Evolutionary conservation across 116 monocot species (phyloP).

Genomic region (Papilionanthe hybrid): DNA sequence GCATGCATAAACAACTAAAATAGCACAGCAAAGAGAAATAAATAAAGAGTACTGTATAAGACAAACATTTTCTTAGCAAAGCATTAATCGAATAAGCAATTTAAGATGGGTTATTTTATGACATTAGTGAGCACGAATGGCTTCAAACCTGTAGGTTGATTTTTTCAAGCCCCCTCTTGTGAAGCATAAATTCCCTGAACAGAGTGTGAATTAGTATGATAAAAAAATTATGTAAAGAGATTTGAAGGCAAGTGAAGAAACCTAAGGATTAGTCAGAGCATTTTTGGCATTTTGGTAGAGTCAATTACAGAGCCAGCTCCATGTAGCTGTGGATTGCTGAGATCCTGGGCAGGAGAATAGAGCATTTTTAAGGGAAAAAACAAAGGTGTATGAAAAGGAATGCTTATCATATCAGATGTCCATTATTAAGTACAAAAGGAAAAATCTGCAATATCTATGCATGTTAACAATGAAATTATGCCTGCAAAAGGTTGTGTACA

Average conservation of each 20-base stretch:
- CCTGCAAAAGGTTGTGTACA: background rate
- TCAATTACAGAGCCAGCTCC: slow-evolving; percentile 26
- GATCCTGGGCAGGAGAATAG: slow-evolving; percentile 24
- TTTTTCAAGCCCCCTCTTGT: slow-evolving; percentile 70
- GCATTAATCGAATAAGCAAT: background rate
- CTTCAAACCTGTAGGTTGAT: slow-evolving; percentile 51
- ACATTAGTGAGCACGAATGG: background rate
- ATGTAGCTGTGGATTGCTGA: slow-evolving; percentile 31
- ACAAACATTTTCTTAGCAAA: slow-evolving; percentile 1
- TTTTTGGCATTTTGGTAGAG: slow-evolving; percentile 28
- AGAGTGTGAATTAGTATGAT: background rate
- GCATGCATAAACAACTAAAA: background rate
- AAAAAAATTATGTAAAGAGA: background rate
- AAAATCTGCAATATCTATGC: background rate
- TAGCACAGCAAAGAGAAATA: background rate
- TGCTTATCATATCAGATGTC: background rate
- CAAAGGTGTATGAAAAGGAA: background rate
- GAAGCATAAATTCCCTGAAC: slow-evolving; percentile 49
- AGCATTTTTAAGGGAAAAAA: background rate
- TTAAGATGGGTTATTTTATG: background rate
- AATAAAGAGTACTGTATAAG: background rate
- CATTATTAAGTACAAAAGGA: background rate
- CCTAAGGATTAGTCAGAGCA: background rate
- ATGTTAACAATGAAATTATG: background rate
- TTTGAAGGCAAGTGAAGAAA: background rate